Percentiles rank a stretch among this genome's conserved stretches.
Conservation (phyloP, 2,329 filamentous ascomycete genomes). For the Madurella fahalii region DNA sequence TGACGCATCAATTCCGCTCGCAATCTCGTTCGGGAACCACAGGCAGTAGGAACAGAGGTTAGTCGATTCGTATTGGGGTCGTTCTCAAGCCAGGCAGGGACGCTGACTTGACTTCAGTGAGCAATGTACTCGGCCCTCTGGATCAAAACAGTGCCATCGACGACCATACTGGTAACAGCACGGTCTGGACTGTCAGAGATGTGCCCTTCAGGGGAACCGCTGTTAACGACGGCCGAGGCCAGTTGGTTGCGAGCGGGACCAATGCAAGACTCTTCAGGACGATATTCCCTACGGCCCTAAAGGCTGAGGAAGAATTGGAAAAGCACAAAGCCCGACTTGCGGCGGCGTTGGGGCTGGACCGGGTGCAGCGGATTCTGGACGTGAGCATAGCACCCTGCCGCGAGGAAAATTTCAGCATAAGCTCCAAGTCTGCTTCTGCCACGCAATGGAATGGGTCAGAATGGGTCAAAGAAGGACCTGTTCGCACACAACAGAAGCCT, state of each 20-base stretch:
- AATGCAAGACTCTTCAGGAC: slow-evolving; percentile 63
- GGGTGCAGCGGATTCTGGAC: slow-evolving; percentile 60
- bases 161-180: slow-evolving; percentile 59
- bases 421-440: slow-evolving; percentile 7
- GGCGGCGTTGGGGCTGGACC: slow-evolving; percentile 75
- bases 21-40: slow-evolving; percentile 30
- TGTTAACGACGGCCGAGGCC: slow-evolving; percentile 60
- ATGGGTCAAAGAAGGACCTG: slow-evolving; percentile 33
- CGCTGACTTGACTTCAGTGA: slow-evolving; percentile 15
- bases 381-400: slow-evolving; percentile 36
- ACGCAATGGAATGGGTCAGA: slow-evolving; percentile 42
- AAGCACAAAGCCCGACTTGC: slow-evolving; percentile 73
- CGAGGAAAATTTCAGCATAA: slow-evolving; percentile 15
- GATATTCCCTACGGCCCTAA: slow-evolving; percentile 42
- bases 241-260: slow-evolving; percentile 63
- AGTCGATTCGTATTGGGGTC: not conserved
- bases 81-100: not conserved
- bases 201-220: slow-evolving; percentile 52
- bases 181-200: slow-evolving; percentile 77
- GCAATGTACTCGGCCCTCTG: slow-evolving; percentile 27
- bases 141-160: slow-evolving; percentile 26
- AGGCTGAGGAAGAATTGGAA: slow-evolving; percentile 56
- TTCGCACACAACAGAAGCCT: slow-evolving; percentile 12
- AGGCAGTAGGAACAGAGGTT: slow-evolving; percentile 25
- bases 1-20: slow-evolving; percentile 23